Base-by-base conservation (phyloP, 2,329 filamentous ascomycete genomes). In the Emergomyces africanus region DNA sequence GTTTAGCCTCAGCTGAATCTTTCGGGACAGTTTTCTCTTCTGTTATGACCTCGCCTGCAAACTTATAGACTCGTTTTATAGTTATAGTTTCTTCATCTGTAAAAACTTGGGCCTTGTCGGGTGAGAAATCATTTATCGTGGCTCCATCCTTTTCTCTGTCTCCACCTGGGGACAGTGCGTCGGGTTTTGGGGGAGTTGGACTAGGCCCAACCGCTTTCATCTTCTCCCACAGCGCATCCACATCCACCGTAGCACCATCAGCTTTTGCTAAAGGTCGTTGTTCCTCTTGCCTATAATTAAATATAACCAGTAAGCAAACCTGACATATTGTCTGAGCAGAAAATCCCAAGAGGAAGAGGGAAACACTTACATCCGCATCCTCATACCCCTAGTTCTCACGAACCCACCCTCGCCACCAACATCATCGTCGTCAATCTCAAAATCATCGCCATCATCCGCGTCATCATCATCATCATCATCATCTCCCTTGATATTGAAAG, bases 31-130 rank as follows among this genome's bases (percentile, higher is more conserved):
- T 68, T 64, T 81, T 81, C 60, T 79, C 76, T 61, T 82, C 77
- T 3, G 78, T 79, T 59, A 78, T 78, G 54, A 75, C 72, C 65
- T 82, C 78, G 51, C 81, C 81, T 1, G 81, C 81, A 64, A 81
- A 83, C 57, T 78, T 78, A 68, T 82, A 81, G n/a, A 75, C 80
- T 33, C 79, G 75, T 63, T 77, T 80, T 64, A 83, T 83, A 46
- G 76, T 80, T 60, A 83, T 75, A 64, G 75, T 76, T 57, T 80
- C 75, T 53, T 79, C 75, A 20, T 62, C 59, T 18, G 60, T 23
- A 33, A 20, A 8, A 30, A 20, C 2, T 28, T 44, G 39, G 4
- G 39, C 14, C 3, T 12, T 23, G 14, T 41, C 14, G 1, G 1
- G 39, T 12, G 39, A 10, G 25, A 3, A 30, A 30, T 42, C 39